Evolutionary conservation across 164 flowering plant genomes (phyloP).

Genomic region (Aristolochia californica): DNA sequence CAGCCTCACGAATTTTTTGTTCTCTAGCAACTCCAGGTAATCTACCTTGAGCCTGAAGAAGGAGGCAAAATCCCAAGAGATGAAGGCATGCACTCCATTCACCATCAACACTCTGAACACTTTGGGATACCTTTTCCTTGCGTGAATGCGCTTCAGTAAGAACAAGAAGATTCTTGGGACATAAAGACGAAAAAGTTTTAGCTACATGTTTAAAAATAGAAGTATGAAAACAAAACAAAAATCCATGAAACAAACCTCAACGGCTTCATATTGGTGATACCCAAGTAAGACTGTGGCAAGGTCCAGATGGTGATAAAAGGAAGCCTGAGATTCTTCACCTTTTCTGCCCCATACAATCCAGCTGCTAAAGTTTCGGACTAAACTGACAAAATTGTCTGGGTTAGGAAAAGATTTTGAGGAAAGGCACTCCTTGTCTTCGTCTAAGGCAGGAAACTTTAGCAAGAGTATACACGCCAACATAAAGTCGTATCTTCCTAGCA

Average conservation of each 20-base stretch:
- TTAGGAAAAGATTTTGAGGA: constrained; percentile 34
- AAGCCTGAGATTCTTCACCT: constrained; percentile 39
- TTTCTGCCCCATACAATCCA: constrained; percentile 66
- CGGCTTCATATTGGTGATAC: constrained; percentile 78
- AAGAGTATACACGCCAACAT: constrained; percentile 57
- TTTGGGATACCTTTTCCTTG: constrained; percentile 47
- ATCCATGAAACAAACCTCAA: constrained; percentile 43
- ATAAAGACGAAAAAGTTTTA: constrained; percentile 4
- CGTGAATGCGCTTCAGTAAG: constrained; percentile 48
- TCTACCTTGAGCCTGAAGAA: constrained; percentile 57
- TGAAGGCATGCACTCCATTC: constrained; percentile 58
- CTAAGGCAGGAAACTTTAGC: constrained; percentile 24
- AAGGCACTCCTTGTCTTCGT: constrained; percentile 20
- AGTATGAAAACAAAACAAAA: background rate
- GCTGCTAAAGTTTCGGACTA: constrained; percentile 43
- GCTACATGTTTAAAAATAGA: constrained; percentile 1
- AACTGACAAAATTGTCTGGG: constrained; percentile 29
- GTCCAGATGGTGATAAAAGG: constrained; percentile 46
- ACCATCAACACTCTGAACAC: constrained; percentile 46
- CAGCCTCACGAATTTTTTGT: constrained; percentile 62
- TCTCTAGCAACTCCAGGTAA: constrained; percentile 43
- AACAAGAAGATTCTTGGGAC: constrained; percentile 40
- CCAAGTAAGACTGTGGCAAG: constrained; percentile 53
- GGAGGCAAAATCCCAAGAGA: constrained; percentile 82
- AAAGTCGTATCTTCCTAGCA: constrained; percentile 61